Percentiles rank a stretch among this genome's conserved stretches.
Evolutionary conservation across 2,329 filamentous ascomycete species (phyloP).

Genomic region (Xenosphaeropsis pyriputrescens): DNA sequence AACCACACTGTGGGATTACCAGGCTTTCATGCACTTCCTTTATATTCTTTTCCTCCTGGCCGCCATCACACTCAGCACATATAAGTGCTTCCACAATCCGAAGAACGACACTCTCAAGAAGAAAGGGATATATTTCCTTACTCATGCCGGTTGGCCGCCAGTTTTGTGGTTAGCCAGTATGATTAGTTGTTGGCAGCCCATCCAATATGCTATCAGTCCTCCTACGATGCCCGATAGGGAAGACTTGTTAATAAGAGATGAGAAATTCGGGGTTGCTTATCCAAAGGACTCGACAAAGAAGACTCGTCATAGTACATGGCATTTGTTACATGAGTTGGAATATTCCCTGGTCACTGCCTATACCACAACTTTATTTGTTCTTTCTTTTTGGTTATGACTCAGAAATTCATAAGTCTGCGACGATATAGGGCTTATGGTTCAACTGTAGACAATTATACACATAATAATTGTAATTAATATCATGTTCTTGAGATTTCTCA

Average conservation of each 20-base stretch:
- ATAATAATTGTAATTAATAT: no score
- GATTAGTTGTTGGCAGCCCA: conserved; percentile 29
- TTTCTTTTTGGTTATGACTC: conserved; percentile 11
- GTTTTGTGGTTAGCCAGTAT: conserved; percentile 27
- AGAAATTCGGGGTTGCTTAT: no score
- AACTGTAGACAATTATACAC: no score
- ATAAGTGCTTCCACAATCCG: conserved; percentile 1
- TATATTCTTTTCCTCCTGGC: conserved; percentile 31
- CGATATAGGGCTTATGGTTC: no score
- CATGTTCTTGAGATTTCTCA: no score
- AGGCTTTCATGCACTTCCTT: conserved; percentile 39
- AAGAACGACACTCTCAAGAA: conserved; percentile 12
- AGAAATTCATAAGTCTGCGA: not conserved
- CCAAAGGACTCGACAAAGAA: conserved; percentile 34
- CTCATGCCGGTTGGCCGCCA: conserved; percentile 48
- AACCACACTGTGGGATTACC: conserved; percentile 38
- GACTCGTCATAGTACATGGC: conserved; percentile 36
- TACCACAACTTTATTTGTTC: conserved; percentile 33
- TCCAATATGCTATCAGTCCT: conserved; percentile 45
- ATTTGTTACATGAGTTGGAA: conserved; percentile 40
- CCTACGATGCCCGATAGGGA: conserved; percentile 42
- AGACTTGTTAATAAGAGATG: conserved; percentile 26
- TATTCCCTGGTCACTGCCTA: conserved; percentile 33
- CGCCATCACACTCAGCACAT: conserved; percentile 21
- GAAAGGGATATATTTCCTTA: conserved; percentile 34